Conservation (phyloP, 2,329 filamentous ascomycete species). For the Teratosphaeria epicoccoides region DNA sequence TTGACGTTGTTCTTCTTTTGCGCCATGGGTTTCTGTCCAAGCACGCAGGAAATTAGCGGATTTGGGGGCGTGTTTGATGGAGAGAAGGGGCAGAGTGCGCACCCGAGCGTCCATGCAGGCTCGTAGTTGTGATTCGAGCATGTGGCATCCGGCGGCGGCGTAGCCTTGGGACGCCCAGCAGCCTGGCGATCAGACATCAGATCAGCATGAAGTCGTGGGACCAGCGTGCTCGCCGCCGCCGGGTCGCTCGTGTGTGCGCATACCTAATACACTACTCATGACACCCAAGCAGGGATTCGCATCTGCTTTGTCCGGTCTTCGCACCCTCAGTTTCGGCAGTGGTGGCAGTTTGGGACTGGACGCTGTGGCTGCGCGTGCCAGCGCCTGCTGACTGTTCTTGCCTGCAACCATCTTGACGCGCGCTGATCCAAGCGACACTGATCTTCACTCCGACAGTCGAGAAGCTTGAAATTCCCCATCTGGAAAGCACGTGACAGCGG, state of each 20-base stretch:
- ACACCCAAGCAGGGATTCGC: constrained; percentile 54
- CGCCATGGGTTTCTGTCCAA: constrained; percentile 44
- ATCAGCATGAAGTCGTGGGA: not conserved
- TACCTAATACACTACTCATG: constrained; percentile 59
- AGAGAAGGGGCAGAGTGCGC: constrained; percentile 29
- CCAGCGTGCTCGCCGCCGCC: not conserved
- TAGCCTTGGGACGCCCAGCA: constrained; percentile 77
- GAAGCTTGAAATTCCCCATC: not conserved
- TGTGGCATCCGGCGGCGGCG: constrained; percentile 49
- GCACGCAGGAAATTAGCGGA: no score
- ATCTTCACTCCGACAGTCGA: not conserved
- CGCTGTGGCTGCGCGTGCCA: constrained; percentile 19
- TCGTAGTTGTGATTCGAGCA: constrained; percentile 50
- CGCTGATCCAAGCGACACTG: not conserved
- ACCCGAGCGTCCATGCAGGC: constrained; percentile 73
- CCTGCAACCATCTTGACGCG: constrained; percentile 23
- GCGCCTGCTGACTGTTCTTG: constrained; percentile 21
- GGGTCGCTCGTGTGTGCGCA: constrained; percentile 10
- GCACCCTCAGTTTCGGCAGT: constrained; percentile 52
- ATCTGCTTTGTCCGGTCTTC: constrained; percentile 51
- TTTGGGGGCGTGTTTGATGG: no score
- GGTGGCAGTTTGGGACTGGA: constrained; percentile 43
- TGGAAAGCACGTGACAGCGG: not conserved
- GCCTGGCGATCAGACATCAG: constrained; percentile 41
- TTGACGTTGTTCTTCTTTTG: constrained; percentile 73